Evolutionary conservation across 805 yeast genomes (phyloP).

Genomic region (Barnettozyma botsteinii): DNA sequence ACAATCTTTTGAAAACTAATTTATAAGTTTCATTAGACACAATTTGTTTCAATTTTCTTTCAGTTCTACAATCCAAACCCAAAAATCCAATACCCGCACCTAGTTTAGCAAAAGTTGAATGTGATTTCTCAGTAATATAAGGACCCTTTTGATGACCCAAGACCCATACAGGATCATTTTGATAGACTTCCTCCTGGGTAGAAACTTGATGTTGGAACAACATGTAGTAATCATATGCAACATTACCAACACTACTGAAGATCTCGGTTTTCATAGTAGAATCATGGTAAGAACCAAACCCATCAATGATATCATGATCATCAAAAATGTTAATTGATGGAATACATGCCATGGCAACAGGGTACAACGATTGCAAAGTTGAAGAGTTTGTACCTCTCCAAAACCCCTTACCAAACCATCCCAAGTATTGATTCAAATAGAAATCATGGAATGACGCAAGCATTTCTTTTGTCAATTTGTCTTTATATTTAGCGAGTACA

Average conservation of each 20-base stretch:
- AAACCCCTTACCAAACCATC: constrained; percentile 88
- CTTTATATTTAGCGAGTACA: constrained; percentile 39
- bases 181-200: constrained; percentile 36
- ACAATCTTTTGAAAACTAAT: constrained; percentile 52
- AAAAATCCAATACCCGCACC: constrained; percentile 68
- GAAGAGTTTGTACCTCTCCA: constrained; percentile 68
- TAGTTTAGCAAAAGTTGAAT: constrained; percentile 64
- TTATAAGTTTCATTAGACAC: constrained; percentile 52
- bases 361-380: constrained; percentile 62
- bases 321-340: constrained; percentile 86
- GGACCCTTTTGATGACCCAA: constrained; percentile 55
- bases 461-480: constrained; percentile 43
- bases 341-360: constrained; percentile 72
- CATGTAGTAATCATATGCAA: constrained; percentile 83
- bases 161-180: constrained; percentile 54
- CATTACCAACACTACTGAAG: constrained; percentile 65
- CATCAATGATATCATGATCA: constrained; percentile 96
- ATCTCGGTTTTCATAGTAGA: constrained; percentile 66
- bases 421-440: constrained; percentile 68
- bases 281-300: constrained; percentile 85
- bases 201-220: constrained; percentile 83
- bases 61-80: constrained; percentile 93
- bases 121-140: constrained; percentile 58
- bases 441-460: constrained; percentile 51
- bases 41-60: constrained; percentile 60